phyloP scores from a whole-genome alignment of 208 protist species.

The Crithidia bombi region DNA sequence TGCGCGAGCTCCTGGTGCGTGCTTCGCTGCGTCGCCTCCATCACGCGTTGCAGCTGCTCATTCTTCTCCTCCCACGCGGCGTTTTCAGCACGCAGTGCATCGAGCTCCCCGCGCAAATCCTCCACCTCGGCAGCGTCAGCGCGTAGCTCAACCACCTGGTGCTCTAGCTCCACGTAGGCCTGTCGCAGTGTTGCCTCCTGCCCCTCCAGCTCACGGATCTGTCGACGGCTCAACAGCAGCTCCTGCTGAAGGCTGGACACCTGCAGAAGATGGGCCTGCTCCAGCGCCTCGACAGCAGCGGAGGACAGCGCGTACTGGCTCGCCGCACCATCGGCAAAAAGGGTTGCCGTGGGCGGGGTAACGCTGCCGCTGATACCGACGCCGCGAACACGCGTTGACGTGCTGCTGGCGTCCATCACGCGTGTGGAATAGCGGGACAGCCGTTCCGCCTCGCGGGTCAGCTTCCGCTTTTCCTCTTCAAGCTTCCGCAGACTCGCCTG shows the following conservation, averaged over 20 bases:
- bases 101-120: conserved; percentile 25
- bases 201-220: conserved; percentile 45
- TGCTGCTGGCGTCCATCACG: conserved; percentile 8
- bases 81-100: conserved; percentile 35
- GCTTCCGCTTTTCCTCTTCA: conserved; percentile 33
- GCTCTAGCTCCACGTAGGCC: conserved; percentile 24
- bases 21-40: conserved; percentile 21
- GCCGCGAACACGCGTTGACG: neutral
- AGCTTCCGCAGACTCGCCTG: conserved; percentile 16
- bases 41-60: conserved; percentile 30
- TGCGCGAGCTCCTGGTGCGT: conserved; percentile 33
- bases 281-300: conserved; percentile 32
- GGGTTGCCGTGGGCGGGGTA: neutral
- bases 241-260: conserved; percentile 66
- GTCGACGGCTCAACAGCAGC: conserved; percentile 44
- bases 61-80: conserved; percentile 34
- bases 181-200: conserved; percentile 41
- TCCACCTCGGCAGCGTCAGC: conserved; percentile 18
- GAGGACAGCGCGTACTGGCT: neutral
- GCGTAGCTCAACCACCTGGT: conserved; percentile 26
- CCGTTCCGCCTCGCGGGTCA: conserved; percentile 36
- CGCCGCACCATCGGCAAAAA: neutral
- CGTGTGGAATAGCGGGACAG: conserved; percentile 23
- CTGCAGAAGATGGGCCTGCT: conserved; percentile 57
- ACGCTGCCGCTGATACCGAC: conserved; percentile 7